Evolutionary conservation across 2,329 filamentous ascomycete species (phyloP).

Genomic region (Colletotrichum somersetense): DNA sequence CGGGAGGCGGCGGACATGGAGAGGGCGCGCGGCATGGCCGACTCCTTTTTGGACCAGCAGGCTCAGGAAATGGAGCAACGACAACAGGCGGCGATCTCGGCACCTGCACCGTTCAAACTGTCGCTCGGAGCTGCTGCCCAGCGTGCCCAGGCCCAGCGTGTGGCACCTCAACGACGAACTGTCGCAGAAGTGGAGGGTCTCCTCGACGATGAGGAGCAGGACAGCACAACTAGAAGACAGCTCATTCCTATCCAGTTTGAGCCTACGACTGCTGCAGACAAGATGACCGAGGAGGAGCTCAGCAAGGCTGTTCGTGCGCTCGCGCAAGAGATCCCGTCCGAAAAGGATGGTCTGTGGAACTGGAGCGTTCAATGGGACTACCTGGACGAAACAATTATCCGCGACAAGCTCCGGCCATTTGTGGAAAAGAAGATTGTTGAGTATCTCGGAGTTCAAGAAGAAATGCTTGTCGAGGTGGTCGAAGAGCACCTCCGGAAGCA

Average conservation of each 20-base stretch:
- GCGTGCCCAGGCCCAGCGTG: slow-evolving; percentile 70
- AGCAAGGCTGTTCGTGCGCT: slow-evolving; percentile 84
- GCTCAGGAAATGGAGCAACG: slow-evolving; percentile 78
- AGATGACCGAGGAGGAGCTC: slow-evolving; percentile 88
- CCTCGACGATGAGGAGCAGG: slow-evolving; percentile 93
- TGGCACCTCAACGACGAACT: slow-evolving; percentile 75
- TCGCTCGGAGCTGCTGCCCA: slow-evolving; percentile 91
- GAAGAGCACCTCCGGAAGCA: slow-evolving; percentile 86
- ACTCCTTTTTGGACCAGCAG: slow-evolving; percentile 89
- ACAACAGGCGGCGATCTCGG: slow-evolving; percentile 51
- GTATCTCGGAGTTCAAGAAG: slow-evolving; percentile 94
- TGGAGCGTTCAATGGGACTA: slow-evolving; percentile 95
- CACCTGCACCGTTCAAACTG: slow-evolving; percentile 87
- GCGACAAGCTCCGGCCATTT: slow-evolving; percentile 91
- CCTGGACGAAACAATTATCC: slow-evolving; percentile 83
- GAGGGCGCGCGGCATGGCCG: slow-evolving; percentile 85
- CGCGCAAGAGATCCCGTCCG: slow-evolving; percentile 89
- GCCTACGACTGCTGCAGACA: slow-evolving; percentile 72
- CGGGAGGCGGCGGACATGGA: slow-evolving; percentile 79
- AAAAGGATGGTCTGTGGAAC: slow-evolving; percentile 88
- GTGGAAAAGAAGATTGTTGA: slow-evolving; percentile 99
- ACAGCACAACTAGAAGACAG: slow-evolving; percentile 76
- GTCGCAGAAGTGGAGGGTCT: slow-evolving; percentile 95
- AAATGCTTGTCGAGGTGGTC: slow-evolving; percentile 93
- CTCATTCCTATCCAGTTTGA: slow-evolving; percentile 89